Base-by-base conservation (phyloP, 2,329 filamentous ascomycete species). In the Colletotrichum tropicicola region DNA sequence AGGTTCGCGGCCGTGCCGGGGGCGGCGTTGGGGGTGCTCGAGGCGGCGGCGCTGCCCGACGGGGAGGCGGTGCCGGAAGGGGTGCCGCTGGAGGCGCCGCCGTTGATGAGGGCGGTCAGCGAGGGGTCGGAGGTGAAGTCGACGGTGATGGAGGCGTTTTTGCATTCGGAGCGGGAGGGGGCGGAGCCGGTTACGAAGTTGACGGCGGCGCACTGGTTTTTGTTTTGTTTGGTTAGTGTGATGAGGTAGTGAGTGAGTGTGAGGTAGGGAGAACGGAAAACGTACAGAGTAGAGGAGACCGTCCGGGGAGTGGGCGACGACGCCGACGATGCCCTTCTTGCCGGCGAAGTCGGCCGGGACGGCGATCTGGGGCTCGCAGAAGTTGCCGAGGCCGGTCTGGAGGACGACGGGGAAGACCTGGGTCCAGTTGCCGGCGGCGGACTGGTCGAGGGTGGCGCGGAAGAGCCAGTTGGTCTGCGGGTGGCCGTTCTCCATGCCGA, bases 261-360 rank as follows among this genome's bases (percentile, higher is more conserved):
- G 5, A 2, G n/a, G 21, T 21, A 6, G 21, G 58, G n/a, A 4
- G n/a, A n/a, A n/a, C n/a, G n/a, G n/a, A 8, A 25, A 21, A 69
- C 78, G 56, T 74, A 88, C 87, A 79, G 87, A 83, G 71, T 82
- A 89, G 6, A 89, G 74, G 15, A 85, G 66, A 3, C 88, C 88
- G 65, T 90, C 88, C 0, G 81, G 76, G 0, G 83, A 86, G 19
- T 83, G 78, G 21, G 79, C 81, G 0, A 85, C 82, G 28, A 89
- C 74, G 44, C 82, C 75, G 5, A 90, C 71, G 15, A 89, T 76
- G 17, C 86, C 88, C 74, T 83, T 83, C 72, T 84, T 78, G 37
- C 87, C 87, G 3, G 79, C 81, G 70, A 80, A 88, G 9, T 66
- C 60, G 25, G 77, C 74, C 0, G 86, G 85, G 0, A 85, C 78